Evolutionary conservation across 2,329 filamentous ascomycete genomes (phyloP).

Genomic region (Hypoxylon sp.): DNA sequence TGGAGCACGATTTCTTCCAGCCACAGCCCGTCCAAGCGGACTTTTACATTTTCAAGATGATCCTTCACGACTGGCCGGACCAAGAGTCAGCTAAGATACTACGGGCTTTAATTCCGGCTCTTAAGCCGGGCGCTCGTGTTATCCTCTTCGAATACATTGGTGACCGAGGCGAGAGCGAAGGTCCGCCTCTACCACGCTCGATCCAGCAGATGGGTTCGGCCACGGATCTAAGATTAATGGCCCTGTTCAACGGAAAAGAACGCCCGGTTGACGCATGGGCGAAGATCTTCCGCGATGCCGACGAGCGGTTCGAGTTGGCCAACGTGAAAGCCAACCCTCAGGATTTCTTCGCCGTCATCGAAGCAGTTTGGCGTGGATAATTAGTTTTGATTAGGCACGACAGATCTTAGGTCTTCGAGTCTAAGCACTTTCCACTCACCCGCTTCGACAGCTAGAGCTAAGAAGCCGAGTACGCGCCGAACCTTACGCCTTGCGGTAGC

Average conservation of each 20-base stretch:
- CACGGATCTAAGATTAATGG: conserved; percentile 67
- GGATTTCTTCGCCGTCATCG: conserved; percentile 57
- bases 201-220: conserved; percentile 58
- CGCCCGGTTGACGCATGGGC: conserved; percentile 63
- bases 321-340: conserved; percentile 56
- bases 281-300: conserved; percentile 61
- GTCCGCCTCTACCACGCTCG: conserved; percentile 53
- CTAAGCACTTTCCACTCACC: conserved; percentile 3
- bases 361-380: conserved; percentile 56
- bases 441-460: background rate
- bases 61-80: conserved; percentile 71
- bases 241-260: conserved; percentile 65
- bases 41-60: conserved; percentile 67
- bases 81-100: conserved; percentile 59
- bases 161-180: conserved; percentile 52
- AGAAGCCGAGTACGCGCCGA: conserved; percentile 1
- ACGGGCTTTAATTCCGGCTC: conserved; percentile 59
- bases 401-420: background rate
- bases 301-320: conserved; percentile 61
- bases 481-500: background rate
- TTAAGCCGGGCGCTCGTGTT: conserved; percentile 61
- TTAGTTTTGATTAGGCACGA: no score
- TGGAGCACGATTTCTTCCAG: conserved; percentile 58
- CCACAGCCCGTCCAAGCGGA: conserved; percentile 60
- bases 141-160: conserved; percentile 59